Conservation (phyloP, 805 yeast species). For the Allodekkera sacchari region DNA sequence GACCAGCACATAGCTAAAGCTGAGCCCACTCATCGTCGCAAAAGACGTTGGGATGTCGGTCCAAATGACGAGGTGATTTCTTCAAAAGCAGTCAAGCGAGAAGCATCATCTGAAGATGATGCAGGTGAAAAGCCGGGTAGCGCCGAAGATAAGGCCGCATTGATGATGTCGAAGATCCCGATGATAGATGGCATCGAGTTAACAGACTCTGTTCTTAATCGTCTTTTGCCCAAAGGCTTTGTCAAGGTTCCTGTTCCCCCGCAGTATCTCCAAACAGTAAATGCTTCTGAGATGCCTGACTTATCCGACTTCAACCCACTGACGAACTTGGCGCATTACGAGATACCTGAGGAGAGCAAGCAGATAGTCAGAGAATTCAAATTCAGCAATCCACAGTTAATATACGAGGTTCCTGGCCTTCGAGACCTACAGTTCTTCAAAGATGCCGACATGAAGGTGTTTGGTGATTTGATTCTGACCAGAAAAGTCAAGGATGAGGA, state of each 20-base stretch:
- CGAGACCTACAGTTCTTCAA: conserved; percentile 61
- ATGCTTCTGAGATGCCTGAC: conserved; percentile 28
- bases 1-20: background rate
- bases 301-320: conserved; percentile 17
- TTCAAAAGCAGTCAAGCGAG: no score
- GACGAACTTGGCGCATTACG: conserved; percentile 29
- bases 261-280: conserved; percentile 30
- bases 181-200: conserved; percentile 29
- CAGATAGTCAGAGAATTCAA: conserved; percentile 17
- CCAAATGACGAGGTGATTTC: no score
- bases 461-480: conserved; percentile 46
- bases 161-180: conserved; percentile 12
- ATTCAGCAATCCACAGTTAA: conserved; percentile 27
- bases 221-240: conserved; percentile 47
- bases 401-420: conserved; percentile 55
- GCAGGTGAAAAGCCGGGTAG: background rate
- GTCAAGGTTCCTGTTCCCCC: conserved; percentile 35
- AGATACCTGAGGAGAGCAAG: conserved; percentile 43
- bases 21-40: conserved; percentile 5
- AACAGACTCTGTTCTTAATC: conserved; percentile 38
- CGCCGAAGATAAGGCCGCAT: background rate
- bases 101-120: background rate
- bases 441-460: conserved; percentile 62
- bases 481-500: conserved; percentile 24
- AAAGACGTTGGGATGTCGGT: conserved; percentile 39